Percentiles rank a stretch among this genome's conserved stretches.
phyloP scores from a whole-genome alignment of 2,329 filamentous ascomycete genomes.

The Cordyceps javanica region DNA sequence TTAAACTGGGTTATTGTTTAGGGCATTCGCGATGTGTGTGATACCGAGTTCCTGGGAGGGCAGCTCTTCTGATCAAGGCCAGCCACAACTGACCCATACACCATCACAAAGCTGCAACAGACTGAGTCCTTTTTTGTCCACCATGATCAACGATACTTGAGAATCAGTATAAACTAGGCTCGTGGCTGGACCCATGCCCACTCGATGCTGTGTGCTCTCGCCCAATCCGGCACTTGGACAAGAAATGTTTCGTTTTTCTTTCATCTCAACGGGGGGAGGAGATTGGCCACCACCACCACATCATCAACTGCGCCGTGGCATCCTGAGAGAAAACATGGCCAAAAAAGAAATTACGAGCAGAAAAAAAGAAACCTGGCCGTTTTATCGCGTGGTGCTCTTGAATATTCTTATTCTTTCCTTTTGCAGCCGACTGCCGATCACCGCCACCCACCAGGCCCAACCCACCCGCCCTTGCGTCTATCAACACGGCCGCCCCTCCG shows the following conservation, averaged over 20 bases:
- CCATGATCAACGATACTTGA: background rate
- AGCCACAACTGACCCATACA: constrained; percentile 1
- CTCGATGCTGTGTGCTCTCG: background rate
- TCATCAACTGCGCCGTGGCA: background rate
- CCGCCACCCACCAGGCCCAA: background rate
- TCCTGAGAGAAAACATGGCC: background rate
- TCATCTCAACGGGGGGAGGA: background rate
- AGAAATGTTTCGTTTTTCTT: background rate
- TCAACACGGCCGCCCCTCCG: background rate
- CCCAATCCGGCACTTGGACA: constrained; percentile 2
- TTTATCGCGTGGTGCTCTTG: background rate
- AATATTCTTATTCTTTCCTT: background rate
- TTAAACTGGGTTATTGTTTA: no score
- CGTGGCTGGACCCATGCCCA: background rate
- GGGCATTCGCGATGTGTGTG: background rate
- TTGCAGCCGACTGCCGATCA: background rate
- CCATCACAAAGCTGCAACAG: background rate
- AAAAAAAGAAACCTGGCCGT: background rate
- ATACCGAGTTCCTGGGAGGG: background rate
- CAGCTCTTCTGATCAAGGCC: background rate
- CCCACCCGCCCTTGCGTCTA: background rate
- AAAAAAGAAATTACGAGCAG: background rate
- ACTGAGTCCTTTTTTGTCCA: no score
- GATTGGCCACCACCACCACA: background rate
- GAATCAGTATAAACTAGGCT: no score